A percentile compares a stretch with the other conserved stretches of the same genome.
Evolutionary conservation across 2,329 filamentous ascomycete species (phyloP).

Genomic region (Claviceps quebecensis): DNA sequence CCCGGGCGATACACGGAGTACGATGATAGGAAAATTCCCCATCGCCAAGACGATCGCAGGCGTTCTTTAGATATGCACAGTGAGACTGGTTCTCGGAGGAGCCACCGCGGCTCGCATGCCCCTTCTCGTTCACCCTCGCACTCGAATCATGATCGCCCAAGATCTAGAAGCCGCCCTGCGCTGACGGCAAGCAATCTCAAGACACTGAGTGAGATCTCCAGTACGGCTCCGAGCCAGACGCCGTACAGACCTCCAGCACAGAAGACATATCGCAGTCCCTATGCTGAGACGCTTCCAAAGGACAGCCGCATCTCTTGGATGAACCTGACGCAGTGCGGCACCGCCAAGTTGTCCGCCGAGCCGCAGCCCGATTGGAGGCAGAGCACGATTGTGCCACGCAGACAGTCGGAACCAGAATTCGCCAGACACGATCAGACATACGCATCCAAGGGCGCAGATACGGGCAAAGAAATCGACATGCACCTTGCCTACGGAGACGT

Average conservation of each 20-base stretch:
- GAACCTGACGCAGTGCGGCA: conserved; percentile 13
- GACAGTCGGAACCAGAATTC: conserved; percentile 26
- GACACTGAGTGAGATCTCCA: conserved; percentile 38
- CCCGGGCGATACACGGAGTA: conserved; percentile 18
- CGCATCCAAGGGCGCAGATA: not conserved
- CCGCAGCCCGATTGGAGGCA: conserved; percentile 5
- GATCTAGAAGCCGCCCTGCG: conserved; percentile 21
- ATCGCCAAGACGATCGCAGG: conserved; percentile 22
- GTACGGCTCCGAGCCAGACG: conserved; percentile 29
- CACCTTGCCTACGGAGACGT: conserved; percentile 80
- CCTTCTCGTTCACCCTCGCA: conserved; percentile 6
- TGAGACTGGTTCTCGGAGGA: conserved; percentile 29
- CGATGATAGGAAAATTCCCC: conserved; percentile 12
- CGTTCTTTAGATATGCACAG: conserved; percentile 17
- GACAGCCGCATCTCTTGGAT: conserved; percentile 27
- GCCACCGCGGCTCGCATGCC: conserved; percentile 23
- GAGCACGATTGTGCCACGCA: conserved; percentile 19
- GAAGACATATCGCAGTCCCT: conserved; percentile 23
- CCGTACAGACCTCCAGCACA: conserved; percentile 11
- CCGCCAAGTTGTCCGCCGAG: conserved; percentile 14
- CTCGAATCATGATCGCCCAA: conserved; percentile 16
- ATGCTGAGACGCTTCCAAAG: conserved; percentile 23
- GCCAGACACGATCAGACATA: conserved; percentile 10
- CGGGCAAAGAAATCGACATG: conserved; percentile 59
- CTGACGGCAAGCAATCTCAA: conserved; percentile 40